Evolutionary conservation across 2,329 filamentous ascomycete species (phyloP).

Genomic region (Huntiella moniliformis): DNA sequence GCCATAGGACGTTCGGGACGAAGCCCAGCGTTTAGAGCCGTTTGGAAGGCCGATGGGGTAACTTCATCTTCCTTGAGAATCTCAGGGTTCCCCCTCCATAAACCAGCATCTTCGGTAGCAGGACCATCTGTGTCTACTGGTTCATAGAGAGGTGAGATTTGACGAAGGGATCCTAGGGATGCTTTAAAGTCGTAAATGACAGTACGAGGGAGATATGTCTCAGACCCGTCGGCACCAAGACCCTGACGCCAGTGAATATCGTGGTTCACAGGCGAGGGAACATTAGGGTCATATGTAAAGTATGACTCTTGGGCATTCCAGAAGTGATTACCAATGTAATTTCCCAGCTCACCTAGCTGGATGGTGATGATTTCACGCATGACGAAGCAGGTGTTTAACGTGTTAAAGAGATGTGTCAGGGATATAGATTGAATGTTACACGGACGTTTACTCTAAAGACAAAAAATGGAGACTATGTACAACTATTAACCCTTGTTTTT

Average conservation of each 20-base stretch:
- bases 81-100: slow-evolving; percentile 5
- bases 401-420: not conserved
- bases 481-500: not conserved
- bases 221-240: slow-evolving; percentile 60
- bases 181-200: slow-evolving; percentile 92
- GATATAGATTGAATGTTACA: too few species aligned
- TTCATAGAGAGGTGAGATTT: slow-evolving; percentile 70
- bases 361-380: slow-evolving; percentile 64
- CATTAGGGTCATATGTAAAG: slow-evolving; percentile 60
- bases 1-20: slow-evolving; percentile 44
- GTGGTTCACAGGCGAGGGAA: slow-evolving; percentile 22
- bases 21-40: slow-evolving; percentile 54
- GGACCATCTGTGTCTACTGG: slow-evolving; percentile 14
- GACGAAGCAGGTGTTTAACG: too few species aligned
- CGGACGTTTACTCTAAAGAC: too few species aligned
- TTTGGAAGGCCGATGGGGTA: slow-evolving; percentile 54
- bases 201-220: slow-evolving; percentile 82
- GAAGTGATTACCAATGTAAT: slow-evolving; percentile 88
- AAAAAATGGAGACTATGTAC: not conserved
- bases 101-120: not conserved
- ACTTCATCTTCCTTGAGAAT: slow-evolving; percentile 34
- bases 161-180: slow-evolving; percentile 71
- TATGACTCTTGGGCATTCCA: slow-evolving; percentile 99
- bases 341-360: slow-evolving; percentile 81
- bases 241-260: slow-evolving; percentile 75